Conservation (phyloP, 2,329 filamentous ascomycete genomes). For the Corinectria fuckeliana region DNA sequence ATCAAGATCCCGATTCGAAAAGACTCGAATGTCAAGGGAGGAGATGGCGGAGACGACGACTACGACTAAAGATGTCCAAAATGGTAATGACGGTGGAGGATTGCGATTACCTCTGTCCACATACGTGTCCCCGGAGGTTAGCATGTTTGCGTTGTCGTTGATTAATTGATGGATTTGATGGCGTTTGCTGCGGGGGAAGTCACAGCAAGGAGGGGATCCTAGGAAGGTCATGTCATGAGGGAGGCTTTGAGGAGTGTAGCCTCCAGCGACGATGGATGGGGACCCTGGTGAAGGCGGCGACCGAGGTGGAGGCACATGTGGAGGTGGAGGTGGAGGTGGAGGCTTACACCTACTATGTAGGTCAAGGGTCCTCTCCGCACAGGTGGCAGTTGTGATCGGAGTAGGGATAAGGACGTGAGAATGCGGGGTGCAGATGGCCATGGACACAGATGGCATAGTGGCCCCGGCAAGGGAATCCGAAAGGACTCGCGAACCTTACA, state of each 20-base stretch:
- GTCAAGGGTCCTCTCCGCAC: neutral
- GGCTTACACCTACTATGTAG: neutral
- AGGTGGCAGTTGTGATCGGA: neutral
- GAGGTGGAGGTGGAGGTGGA: neutral
- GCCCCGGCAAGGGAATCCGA: neutral
- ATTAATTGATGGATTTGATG: neutral
- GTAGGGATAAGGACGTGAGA: neutral
- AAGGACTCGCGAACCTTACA: neutral
- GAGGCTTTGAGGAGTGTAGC: neutral
- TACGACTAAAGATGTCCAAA: conserved; percentile 33
- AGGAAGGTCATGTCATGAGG: neutral
- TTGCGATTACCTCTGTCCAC: neutral
- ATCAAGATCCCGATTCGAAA: conserved; percentile 98
- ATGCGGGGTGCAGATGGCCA: conserved; percentile 10
- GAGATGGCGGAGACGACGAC: conserved; percentile 60
- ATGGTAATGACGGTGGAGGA: neutral
- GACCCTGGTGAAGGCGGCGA: neutral
- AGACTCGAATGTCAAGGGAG: conserved; percentile 67
- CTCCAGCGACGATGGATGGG: neutral
- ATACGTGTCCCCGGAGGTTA: neutral
- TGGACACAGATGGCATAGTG: neutral
- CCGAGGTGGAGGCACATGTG: neutral
- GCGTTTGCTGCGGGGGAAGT: neutral
- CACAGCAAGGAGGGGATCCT: neutral
- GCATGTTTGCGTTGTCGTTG: neutral